Conservation (phyloP, 1,284 basidiomycete species). For the Sporisorium sorghi region DNA sequence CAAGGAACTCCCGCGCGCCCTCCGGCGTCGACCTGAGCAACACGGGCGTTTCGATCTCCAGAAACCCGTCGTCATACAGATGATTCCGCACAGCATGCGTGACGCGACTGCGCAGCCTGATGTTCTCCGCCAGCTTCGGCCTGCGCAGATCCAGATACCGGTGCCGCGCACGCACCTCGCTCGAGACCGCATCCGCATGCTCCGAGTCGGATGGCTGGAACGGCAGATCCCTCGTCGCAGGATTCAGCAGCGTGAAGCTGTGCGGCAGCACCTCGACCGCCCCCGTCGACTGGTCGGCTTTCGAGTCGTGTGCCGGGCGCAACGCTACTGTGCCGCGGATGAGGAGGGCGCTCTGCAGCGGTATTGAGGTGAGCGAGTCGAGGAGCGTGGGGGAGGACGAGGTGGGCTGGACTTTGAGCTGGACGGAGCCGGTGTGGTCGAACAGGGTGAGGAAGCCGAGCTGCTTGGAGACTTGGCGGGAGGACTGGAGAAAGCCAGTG, state of each 20-base stretch:
- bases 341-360: slow-evolving; percentile 53
- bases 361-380: slow-evolving; percentile 73
- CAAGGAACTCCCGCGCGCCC: slow-evolving; percentile 92
- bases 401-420: slow-evolving; percentile 72
- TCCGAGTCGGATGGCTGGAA: slow-evolving; percentile 81
- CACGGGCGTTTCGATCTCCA: slow-evolving; percentile 92
- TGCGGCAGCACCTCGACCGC: slow-evolving; percentile 84
- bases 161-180: slow-evolving; percentile 78
- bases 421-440: slow-evolving; percentile 80
- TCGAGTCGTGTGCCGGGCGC: slow-evolving; percentile 47
- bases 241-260: slow-evolving; percentile 80
- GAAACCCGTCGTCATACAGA: slow-evolving; percentile 81
- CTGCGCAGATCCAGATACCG: slow-evolving; percentile 90
- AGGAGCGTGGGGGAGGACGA: slow-evolving; percentile 65
- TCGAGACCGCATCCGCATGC: slow-evolving; percentile 76
- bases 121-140: slow-evolving; percentile 78
- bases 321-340: slow-evolving; percentile 41
- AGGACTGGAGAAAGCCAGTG: slow-evolving; percentile 81
- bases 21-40: slow-evolving; percentile 93
- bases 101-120: slow-evolving; percentile 82
- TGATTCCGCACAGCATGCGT: slow-evolving; percentile 80
- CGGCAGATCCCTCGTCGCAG: slow-evolving; percentile 78
- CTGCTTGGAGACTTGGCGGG: slow-evolving; percentile 76
- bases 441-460: slow-evolving; percentile 84
- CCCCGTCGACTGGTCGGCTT: slow-evolving; percentile 72